Percentiles rank a stretch among this genome's conserved stretches.
phyloP scores from a whole-genome alignment of 495 filamentous ascomycete genomes.

The Penicilliopsis zonata region DNA sequence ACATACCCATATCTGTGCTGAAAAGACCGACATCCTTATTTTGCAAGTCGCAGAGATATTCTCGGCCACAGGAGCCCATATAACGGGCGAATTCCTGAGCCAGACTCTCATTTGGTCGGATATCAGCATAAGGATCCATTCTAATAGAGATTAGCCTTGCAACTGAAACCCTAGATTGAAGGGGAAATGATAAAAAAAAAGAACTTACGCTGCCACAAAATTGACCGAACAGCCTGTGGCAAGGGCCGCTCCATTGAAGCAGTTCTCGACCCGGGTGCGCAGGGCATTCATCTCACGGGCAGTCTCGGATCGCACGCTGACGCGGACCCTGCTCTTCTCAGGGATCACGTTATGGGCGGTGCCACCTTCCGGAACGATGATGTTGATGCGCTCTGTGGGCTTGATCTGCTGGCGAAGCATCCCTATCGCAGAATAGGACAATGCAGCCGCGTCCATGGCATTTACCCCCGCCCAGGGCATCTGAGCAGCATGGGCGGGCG shows the following conservation, averaged over 20 bases:
- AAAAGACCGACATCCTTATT: conserved; percentile 34
- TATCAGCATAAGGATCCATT: conserved; percentile 42
- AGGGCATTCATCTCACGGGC: conserved; percentile 34
- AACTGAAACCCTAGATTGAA: background rate
- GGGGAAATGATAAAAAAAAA: background rate
- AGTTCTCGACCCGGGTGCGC: conserved; percentile 37
- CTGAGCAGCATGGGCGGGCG: conserved; percentile 33
- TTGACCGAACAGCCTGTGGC: conserved; percentile 47
- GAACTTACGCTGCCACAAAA: conserved; percentile 24
- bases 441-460: conserved; percentile 42
- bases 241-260: conserved; percentile 46
- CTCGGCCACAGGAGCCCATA: conserved; percentile 35
- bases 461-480: conserved; percentile 47
- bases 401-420: conserved; percentile 45
- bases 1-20: conserved; percentile 46
- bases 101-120: conserved; percentile 47
- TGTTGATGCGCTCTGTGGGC: conserved; percentile 39
- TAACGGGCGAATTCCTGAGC: conserved; percentile 38
- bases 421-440: conserved; percentile 38
- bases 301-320: conserved; percentile 35
- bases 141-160: conserved; percentile 2
- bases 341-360: conserved; percentile 42
- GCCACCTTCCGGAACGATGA: conserved; percentile 36
- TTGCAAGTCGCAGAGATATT: conserved; percentile 35
- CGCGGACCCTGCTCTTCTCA: conserved; percentile 27